Conservation (phyloP, 2,329 filamentous ascomycete species). For the Anisogramma anomala region DNA sequence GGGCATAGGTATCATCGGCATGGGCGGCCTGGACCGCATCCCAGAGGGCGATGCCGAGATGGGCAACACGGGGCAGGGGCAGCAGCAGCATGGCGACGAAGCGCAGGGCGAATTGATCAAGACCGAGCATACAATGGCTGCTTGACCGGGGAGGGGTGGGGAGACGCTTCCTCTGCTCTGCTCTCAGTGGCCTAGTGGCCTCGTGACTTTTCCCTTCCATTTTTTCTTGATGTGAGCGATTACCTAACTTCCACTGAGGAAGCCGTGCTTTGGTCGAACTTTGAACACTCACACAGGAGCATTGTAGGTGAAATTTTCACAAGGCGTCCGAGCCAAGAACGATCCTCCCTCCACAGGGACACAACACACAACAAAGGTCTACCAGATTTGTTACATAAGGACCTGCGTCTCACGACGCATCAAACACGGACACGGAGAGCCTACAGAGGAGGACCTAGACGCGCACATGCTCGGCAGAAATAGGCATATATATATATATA, state of each 20-base stretch:
- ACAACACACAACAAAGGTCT: not conserved
- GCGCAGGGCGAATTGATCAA: conserved; percentile 22
- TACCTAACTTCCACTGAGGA: too few species aligned
- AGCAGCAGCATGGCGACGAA: conserved; percentile 18
- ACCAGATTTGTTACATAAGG: conserved; percentile 4
- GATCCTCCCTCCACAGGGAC: conserved; percentile 12
- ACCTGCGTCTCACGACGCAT: conserved; percentile 11
- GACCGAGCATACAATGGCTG: conserved; percentile 24
- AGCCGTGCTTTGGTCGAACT: too few species aligned
- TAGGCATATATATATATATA: not conserved
- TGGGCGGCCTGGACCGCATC: conserved; percentile 43
- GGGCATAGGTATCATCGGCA: conserved; percentile 19
- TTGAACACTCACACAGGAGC: not conserved
- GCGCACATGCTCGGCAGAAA: not conserved
- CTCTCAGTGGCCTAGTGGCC: not conserved
- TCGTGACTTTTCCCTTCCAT: not conserved
- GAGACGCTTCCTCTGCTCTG: not conserved
- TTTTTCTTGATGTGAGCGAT: conserved; percentile 6
- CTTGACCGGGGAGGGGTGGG: conserved; percentile 15
- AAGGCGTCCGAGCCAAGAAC: conserved; percentile 10
- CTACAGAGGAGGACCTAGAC: not conserved
- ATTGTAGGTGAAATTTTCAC: conserved; percentile 4
- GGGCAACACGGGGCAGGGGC: conserved; percentile 22
- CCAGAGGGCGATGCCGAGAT: conserved; percentile 46
- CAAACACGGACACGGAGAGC: not conserved